Percentiles rank a stretch among this genome's conserved stretches.
These are phyloP conservation scores for Penicillium vulpinum DNA, from an alignment of 2,329 filamentous ascomycete species.

Conservation along the genomic window DNA sequence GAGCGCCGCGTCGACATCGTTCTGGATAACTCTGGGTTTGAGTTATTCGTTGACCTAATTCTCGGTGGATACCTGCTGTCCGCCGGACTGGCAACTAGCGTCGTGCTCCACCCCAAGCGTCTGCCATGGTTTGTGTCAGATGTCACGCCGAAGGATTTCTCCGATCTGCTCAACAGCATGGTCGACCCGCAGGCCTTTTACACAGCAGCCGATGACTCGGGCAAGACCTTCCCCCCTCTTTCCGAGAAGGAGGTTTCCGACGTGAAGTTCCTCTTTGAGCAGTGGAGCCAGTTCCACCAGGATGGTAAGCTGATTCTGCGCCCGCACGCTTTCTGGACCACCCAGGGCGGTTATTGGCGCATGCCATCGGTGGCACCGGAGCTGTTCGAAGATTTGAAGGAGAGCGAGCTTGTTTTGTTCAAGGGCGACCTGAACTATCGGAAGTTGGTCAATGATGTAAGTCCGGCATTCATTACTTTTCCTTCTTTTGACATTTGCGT, in stretches of 20 bases:
- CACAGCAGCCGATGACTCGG: constrained; percentile 65
- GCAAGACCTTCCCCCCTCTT: constrained; percentile 61
- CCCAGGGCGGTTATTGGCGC: constrained; percentile 83
- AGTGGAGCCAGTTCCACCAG: constrained; percentile 76
- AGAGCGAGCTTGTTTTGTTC: constrained; percentile 86
- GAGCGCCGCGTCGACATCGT: constrained; percentile 88
- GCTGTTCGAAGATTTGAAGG: constrained; percentile 74
- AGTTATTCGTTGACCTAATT: constrained; percentile 92
- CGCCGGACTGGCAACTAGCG: constrained; percentile 76
- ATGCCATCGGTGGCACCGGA: constrained; percentile 68
- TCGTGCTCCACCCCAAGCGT: constrained; percentile 89
- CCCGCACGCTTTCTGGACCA: constrained; percentile 89
- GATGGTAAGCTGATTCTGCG: constrained; percentile 82
- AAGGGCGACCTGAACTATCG: constrained; percentile 98
- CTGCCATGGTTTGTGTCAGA: constrained; percentile 99
- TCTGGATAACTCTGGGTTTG: constrained; percentile 95
- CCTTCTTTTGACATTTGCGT: not conserved
- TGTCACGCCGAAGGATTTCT: constrained; percentile 83
- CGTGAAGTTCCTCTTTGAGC: constrained; percentile 73
- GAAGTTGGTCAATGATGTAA: constrained; percentile 85
- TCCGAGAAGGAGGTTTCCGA: constrained; percentile 66
- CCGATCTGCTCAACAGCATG: constrained; percentile 77
- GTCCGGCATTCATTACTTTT: constrained; percentile 33
- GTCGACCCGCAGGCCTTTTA: constrained; percentile 77
- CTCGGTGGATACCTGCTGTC: constrained; percentile 87